Base-by-base conservation (phyloP, 768 basidiomycete species). In the Lyophyllum atratum region DNA sequence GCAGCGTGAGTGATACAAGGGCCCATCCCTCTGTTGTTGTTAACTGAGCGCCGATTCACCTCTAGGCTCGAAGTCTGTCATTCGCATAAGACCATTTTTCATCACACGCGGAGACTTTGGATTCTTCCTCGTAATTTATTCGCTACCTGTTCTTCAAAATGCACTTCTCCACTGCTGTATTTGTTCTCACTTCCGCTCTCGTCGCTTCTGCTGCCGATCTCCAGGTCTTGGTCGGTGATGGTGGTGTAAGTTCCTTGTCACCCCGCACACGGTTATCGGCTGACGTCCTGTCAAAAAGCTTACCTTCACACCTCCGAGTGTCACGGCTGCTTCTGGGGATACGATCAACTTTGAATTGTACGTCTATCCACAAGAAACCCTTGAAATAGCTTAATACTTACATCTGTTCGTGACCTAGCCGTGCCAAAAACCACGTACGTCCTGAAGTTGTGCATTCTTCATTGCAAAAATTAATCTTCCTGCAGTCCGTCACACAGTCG, bases 401-500 rank as follows among this genome's bases (percentile, higher is more conserved):
- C 22, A 28, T 31, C 49, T 37, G 39, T 21, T 9, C 44, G 46
- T 26, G 29, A 26, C 50, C 26, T 46, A 78, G 77, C 73, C 70
- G 66, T 44, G 60, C 67, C 37, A 79, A 78, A 69, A 81, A 82
- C 65, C 80, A 80, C 60, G 76, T 59, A 47, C 44, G 37, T 37
- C 22, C 24, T n/a, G 17, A 45, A 14, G 24, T 40, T 24, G 39
- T 10, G 25, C 31, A 55, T 55, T 25, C 17, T 10, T 24, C 31
- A 46, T 24, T 6, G 3, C 24, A 25, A 37, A 34, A 21, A 44
- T 48, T 40, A 17, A n/a, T 39, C n/a, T 19, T 40, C 8, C 22
- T 26, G 42, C 61, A 85, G 81, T 78, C 83, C 19, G 80, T 83
- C 46, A 85, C 85, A 6, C 83, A 86, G 68, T 86, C 84, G 10